Conservation (phyloP, 306 rosid species). For the Abrus pulchellus region DNA sequence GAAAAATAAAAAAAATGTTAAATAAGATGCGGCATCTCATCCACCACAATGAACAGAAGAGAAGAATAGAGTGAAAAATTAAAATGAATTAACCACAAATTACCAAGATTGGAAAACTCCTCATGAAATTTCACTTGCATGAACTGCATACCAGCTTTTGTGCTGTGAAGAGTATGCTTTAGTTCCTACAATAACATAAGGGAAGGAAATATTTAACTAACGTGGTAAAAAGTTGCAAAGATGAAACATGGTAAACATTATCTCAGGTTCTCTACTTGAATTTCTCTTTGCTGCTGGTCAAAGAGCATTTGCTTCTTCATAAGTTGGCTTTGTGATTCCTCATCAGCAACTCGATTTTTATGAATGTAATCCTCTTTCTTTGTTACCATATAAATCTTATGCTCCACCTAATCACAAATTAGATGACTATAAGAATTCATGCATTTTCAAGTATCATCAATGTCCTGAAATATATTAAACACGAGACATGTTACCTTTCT, state of each 20-base stretch:
- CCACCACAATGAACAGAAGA: slow-evolving; percentile 4
- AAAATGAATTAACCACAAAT: slow-evolving; percentile 21
- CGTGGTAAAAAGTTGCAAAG: not conserved
- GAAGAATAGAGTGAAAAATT: slow-evolving; percentile 13
- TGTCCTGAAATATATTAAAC: slow-evolving; percentile 40
- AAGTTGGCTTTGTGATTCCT: slow-evolving; percentile 64
- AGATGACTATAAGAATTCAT: slow-evolving; percentile 30
- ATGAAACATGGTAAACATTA: slow-evolving; percentile 1
- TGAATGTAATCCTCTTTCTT: slow-evolving; percentile 55
- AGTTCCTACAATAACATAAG: slow-evolving; percentile 64
- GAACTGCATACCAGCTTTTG: slow-evolving; percentile 90
- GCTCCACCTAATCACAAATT: slow-evolving; percentile 55
- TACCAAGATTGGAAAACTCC: slow-evolving; percentile 89
- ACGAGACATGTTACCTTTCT: slow-evolving; percentile 58
- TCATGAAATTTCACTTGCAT: slow-evolving; percentile 88
- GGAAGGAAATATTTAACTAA: slow-evolving; percentile 34
- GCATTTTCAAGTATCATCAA: slow-evolving; percentile 28
- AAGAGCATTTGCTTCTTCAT: slow-evolving; percentile 70
- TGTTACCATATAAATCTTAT: slow-evolving; percentile 46
- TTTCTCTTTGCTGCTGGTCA: slow-evolving; percentile 83
- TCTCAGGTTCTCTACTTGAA: slow-evolving; percentile 61
- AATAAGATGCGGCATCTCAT: slow-evolving; percentile 17
- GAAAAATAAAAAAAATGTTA: slow-evolving; percentile 17
- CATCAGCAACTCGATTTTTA: slow-evolving; percentile 51
- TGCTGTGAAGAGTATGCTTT: slow-evolving; percentile 72